phyloP scores from a whole-genome alignment of 345 rosid genomes.

The Hevea brasiliensis region DNA sequence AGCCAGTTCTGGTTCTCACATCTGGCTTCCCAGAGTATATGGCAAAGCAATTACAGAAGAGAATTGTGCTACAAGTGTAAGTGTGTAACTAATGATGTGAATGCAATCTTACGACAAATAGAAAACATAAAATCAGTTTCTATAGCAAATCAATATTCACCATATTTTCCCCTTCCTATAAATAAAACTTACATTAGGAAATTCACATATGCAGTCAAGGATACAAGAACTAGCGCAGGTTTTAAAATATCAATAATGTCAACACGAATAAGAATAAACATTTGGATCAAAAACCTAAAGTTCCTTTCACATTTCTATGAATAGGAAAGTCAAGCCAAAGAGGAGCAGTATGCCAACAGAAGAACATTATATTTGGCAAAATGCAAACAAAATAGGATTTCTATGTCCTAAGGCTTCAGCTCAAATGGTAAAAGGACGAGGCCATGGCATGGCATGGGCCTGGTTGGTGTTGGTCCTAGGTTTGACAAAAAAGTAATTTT shows the following conservation, averaged over 20 bases:
- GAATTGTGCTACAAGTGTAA: neutral
- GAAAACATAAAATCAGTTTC: neutral
- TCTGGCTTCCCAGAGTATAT: neutral
- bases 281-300: too few relatives aligned
- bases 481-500: too few relatives aligned
- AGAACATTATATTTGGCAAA: too few relatives aligned
- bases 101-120: neutral
- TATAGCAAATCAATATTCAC: neutral
- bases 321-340: too few relatives aligned
- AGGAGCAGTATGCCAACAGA: neutral
- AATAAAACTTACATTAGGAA: neutral
- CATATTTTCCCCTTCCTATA: neutral
- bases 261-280: too few relatives aligned
- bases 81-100: neutral
- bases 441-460: too few relatives aligned
- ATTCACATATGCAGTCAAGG: neutral
- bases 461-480: too few relatives aligned
- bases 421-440: too few relatives aligned
- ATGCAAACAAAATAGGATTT: too few relatives aligned
- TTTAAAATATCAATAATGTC: neutral
- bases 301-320: too few relatives aligned
- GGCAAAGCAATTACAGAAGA: conserved; percentile 1
- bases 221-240: neutral
- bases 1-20: neutral
- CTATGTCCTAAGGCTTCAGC: too few relatives aligned